These are phyloP conservation scores for Agrocybe praecox DNA, from an alignment of 768 basidiomycete genomes.

Conservation along the genomic window DNA sequence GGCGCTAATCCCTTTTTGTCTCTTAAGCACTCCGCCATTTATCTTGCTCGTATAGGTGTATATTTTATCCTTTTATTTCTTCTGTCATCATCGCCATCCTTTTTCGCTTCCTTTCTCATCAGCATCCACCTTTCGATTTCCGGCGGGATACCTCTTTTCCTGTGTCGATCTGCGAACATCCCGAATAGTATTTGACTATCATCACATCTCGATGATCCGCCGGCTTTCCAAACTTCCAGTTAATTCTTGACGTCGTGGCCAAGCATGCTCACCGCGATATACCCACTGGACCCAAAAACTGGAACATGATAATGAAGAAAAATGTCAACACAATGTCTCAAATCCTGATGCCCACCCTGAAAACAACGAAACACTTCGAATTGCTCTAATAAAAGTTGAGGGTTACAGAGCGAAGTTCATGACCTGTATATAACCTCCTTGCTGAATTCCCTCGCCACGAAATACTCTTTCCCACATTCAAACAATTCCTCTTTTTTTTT, in stretches of 20 bases:
- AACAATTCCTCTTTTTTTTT: background rate
- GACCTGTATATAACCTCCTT: background rate
- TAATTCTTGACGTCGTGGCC: no score
- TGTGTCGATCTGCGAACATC: background rate
- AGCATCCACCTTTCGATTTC: background rate
- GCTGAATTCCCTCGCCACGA: background rate
- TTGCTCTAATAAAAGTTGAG: background rate
- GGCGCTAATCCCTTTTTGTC: background rate
- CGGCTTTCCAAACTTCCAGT: background rate
- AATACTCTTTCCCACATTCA: background rate
- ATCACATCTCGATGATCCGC: background rate
- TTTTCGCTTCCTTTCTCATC: background rate
- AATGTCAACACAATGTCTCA: background rate
- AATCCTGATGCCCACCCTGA: background rate
- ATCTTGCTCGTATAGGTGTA: background rate
- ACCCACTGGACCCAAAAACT: background rate
- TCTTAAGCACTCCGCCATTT: background rate
- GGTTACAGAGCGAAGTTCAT: background rate
- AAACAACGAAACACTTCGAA: background rate
- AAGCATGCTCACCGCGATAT: background rate
- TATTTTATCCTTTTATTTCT: background rate
- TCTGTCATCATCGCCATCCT: background rate
- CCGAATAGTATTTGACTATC: background rate
- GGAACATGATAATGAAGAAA: background rate
- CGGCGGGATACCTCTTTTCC: background rate